These are phyloP conservation scores for Ehretia macrophylla DNA, from an alignment of 257 asterid genomes.

Conservation along the genomic window DNA sequence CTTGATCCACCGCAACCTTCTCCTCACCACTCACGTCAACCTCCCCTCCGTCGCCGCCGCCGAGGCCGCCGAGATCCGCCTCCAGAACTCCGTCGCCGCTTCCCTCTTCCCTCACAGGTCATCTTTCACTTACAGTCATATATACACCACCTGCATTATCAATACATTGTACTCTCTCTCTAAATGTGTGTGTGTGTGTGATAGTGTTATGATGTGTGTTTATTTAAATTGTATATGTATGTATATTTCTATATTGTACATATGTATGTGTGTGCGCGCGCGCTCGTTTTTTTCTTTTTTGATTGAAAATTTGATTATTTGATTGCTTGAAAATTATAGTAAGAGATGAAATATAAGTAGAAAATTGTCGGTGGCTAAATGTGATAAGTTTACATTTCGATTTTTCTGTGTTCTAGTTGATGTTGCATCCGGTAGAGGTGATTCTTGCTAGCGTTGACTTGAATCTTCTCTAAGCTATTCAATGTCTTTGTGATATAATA, in stretches of 20 bases:
- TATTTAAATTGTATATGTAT: too few species aligned
- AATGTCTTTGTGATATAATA: background rate
- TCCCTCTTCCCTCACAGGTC: conserved; percentile 90
- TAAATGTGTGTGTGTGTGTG: too few species aligned
- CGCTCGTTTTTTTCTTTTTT: too few species aligned
- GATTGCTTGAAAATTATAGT: background rate
- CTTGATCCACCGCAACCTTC: conserved; percentile 90
- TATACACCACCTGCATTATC: background rate
- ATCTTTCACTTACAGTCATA: background rate
- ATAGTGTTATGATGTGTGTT: too few species aligned
- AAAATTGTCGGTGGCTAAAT: background rate
- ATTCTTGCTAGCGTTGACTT: background rate
- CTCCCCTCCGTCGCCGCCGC: conserved; percentile 84
- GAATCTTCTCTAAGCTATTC: background rate
- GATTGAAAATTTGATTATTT: background rate
- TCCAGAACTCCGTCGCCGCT: conserved; percentile 64
- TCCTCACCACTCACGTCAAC: conserved; percentile 81
- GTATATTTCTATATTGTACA: background rate
- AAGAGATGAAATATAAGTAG: background rate
- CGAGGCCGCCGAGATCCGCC: conserved; percentile 93
- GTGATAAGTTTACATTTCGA: background rate
- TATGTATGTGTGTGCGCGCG: too few species aligned
- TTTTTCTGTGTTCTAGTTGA: background rate
- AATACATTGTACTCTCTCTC: too few species aligned
- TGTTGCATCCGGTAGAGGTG: background rate